These are phyloP conservation scores for Trametes coccinea DNA, from an alignment of 768 basidiomycete species.

Conservation along the genomic window DNA sequence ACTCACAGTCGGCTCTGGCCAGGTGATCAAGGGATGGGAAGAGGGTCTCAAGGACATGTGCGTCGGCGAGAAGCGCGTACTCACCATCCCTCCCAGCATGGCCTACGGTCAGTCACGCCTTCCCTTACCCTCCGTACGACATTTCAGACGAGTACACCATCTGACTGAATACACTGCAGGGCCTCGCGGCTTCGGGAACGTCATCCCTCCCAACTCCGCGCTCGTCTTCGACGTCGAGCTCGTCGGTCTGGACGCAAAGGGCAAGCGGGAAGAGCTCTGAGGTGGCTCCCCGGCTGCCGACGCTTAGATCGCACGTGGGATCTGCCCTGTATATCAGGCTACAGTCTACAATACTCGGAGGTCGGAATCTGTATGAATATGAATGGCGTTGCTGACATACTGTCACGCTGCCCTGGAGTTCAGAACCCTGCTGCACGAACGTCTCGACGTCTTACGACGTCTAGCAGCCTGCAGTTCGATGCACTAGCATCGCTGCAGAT, in stretches of 20 bases:
- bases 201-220: slow-evolving; percentile 79
- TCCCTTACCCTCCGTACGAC: not conserved
- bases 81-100: slow-evolving; percentile 79
- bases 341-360: not conserved
- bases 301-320: no score
- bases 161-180: slow-evolving; percentile 42
- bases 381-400: not conserved
- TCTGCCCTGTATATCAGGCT: not conserved
- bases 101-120: slow-evolving; percentile 71
- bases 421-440: no score
- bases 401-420: not conserved
- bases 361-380: not conserved
- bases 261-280: slow-evolving; percentile 55
- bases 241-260: slow-evolving; percentile 53
- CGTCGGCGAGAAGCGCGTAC: slow-evolving; percentile 79
- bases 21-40: slow-evolving; percentile 88
- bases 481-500: no score
- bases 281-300: not conserved
- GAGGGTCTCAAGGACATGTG: slow-evolving; percentile 85
- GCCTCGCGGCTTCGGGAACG: slow-evolving; percentile 66
- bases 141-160: not conserved
- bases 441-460: no score
- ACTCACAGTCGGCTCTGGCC: slow-evolving; percentile 66
- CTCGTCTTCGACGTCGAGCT: slow-evolving; percentile 89
- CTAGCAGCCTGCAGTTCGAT: no score